Base-by-base conservation (phyloP, 2,329 filamentous ascomycete genomes). In the Chaetomium olivaceum region DNA sequence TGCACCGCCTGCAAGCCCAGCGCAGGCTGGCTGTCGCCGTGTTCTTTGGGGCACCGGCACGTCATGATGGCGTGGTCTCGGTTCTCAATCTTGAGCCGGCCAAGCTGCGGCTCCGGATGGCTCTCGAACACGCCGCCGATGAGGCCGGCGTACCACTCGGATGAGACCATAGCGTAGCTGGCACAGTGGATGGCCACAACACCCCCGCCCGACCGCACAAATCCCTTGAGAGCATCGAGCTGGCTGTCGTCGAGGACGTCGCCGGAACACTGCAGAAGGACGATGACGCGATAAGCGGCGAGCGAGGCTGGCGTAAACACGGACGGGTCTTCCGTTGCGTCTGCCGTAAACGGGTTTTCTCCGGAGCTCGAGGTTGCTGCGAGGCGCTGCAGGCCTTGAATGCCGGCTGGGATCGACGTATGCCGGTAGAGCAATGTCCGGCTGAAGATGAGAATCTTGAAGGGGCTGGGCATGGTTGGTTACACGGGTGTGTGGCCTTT, bases 171-270 rank as follows among this genome's bases (percentile, higher is more conserved):
- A 11, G 73, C 78, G 2, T 72, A 71, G 2, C 76, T 72, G 1
- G 79, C 78, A 36, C 76, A 77, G 67, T 81, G 79, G n/a, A 81
- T 72, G 25, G 74, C 79, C 0, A 81, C 77, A 48, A 80, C 71
- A 2, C 79, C 78, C 23, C 77, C 76, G 14, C 79, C 77, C 21
- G 62, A 55, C 16, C 68, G 70, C 29, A 80, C 73, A 50, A 76
- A 79, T 4, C 43, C 64, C 63, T 77, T 71, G 31, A 81, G 68
- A 0, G 74, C 76, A 0, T 64, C 71, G 1, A 80, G 67, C 65
- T 81, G 76, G 0, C 67, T 48, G 19, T 60, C 29, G 29, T 69
- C 69, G n/a, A 81, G 70, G 59, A 80, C 76, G 31, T 78, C 74
- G 52, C 79, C 79, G 11, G 78, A 77, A 5, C 71, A 73, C 51